Conservation (phyloP, 495 filamentous ascomycete species). For the Rhizodiscina lignyota region DNA sequence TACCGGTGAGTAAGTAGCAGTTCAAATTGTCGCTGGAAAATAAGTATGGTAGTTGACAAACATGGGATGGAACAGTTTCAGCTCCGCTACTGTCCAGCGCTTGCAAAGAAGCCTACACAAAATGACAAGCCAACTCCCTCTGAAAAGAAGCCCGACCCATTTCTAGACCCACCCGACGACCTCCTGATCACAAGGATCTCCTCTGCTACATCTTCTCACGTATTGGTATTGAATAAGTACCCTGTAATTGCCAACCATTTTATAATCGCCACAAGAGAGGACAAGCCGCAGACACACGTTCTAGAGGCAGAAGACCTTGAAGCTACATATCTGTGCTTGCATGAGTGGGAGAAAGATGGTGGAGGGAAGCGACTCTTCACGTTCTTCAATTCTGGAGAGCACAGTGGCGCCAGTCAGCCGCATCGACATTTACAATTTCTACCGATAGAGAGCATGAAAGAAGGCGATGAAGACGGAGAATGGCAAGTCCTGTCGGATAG, state of each 20-base stretch:
- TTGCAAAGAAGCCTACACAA: conserved; percentile 51
- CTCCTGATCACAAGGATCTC: conserved; percentile 46
- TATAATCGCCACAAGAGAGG: conserved; percentile 52
- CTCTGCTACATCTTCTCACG: conserved; percentile 34
- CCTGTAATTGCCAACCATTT: conserved; percentile 67
- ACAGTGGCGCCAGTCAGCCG: conserved; percentile 65
- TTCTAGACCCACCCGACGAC: conserved; percentile 44
- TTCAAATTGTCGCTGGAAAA: too few species aligned
- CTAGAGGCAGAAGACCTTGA: conserved; percentile 50
- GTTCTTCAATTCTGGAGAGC: conserved; percentile 68
- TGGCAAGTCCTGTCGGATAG: conserved; percentile 43
- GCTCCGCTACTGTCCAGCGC: conserved; percentile 60
- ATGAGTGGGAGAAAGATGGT: conserved; percentile 31
- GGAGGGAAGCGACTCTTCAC: conserved; percentile 37
- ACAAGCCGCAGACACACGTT: conserved; percentile 51
- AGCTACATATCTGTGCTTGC: conserved; percentile 46
- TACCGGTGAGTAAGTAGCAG: too few species aligned
- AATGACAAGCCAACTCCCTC: conserved; percentile 20
- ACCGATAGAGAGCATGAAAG: conserved; percentile 49
- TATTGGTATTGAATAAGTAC: conserved; percentile 67
- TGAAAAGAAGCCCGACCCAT: conserved; percentile 48
- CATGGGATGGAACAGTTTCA: conserved; percentile 38
- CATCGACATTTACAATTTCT: conserved; percentile 70
- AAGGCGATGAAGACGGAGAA: conserved; percentile 21
- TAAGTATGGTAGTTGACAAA: too few species aligned